Base-by-base conservation (phyloP, 1,139 yeast species). In the Candida sanyaensis region DNA sequence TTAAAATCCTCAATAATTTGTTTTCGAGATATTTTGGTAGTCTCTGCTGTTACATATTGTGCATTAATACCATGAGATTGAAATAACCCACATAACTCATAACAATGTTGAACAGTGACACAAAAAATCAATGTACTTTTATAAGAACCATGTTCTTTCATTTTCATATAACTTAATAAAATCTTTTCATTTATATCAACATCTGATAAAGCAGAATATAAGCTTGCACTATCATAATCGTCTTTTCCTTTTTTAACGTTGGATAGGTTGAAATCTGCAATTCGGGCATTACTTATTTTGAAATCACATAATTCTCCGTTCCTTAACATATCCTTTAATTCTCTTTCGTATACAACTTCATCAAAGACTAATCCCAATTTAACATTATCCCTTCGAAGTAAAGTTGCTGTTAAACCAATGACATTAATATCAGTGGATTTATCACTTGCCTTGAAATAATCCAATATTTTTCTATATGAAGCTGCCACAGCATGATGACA, bases 401-500 rank as follows among this genome's bases (percentile, higher is more conserved):
- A 66, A 0, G 99, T 92, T 0, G 98, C 98, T 6, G 96, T 86
- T 58, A 93, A 89, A 1, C 98, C 98, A 17, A 90, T 72, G 0
- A 90, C 82, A 7, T 83, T 77, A 0, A 84, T 70, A 1, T 66
- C 65, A 50, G 82, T 73, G 0, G 70, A 63, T 0, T 70, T 50
- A 1, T 62, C 59, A 42, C 64, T 60, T 2, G 89, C 88, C 0
- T 74, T 71, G 58, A 92, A 84, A 56, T 88, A 76, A 5, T 71
- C 62, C 46, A 90, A 65, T 1, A 91, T 75, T 38, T 75, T 74
- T 12, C 68, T 42, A 73, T 93, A 93, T 0, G 92, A 76, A 11
- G 65, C 60, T 0, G 97, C 93, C 0, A 89, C 87, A 0, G 96
- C 86, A 66, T 92, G 98, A 59, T 92, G 99, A 43, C 97, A 96